These are phyloP conservation scores for Colletotrichum tofieldiae DNA, from an alignment of 2,329 filamentous ascomycete genomes.

Conservation along the genomic window DNA sequence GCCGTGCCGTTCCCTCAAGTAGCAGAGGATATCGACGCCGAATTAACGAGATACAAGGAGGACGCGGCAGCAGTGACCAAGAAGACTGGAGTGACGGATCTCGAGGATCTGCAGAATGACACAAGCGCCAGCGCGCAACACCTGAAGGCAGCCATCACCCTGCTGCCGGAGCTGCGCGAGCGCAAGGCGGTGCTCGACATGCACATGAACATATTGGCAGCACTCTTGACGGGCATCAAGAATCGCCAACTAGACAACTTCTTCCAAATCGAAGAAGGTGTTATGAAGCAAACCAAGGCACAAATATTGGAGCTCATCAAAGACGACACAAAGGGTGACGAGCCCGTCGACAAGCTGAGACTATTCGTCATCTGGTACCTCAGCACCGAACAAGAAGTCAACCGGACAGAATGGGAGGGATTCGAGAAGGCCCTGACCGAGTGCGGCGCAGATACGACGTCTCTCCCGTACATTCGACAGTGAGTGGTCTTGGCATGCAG, in stretches of 20 bases:
- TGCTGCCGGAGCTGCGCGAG: slow-evolving; percentile 92
- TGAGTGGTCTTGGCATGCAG: slow-evolving; percentile 58
- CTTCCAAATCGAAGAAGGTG: slow-evolving; percentile 94
- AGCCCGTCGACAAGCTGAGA: slow-evolving; percentile 90
- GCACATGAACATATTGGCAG: slow-evolving; percentile 96
- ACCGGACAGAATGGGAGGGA: slow-evolving; percentile 84
- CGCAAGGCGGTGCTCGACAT: slow-evolving; percentile 95
- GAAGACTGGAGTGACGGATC: slow-evolving; percentile 92
- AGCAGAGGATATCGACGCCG: slow-evolving; percentile 94
- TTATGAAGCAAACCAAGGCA: slow-evolving; percentile 90
- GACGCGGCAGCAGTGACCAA: slow-evolving; percentile 95
- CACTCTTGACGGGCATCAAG: slow-evolving; percentile 76
- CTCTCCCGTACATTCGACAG: slow-evolving; percentile 90
- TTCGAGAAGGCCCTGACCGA: slow-evolving; percentile 88
- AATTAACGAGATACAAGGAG: slow-evolving; percentile 94
- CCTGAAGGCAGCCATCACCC: slow-evolving; percentile 93
- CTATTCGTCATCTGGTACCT: slow-evolving; percentile 98
- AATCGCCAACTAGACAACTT: slow-evolving; percentile 96
- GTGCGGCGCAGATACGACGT: slow-evolving; percentile 82
- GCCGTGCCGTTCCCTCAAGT: slow-evolving; percentile 94
- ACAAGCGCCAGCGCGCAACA: slow-evolving; percentile 92
- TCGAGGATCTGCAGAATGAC: slow-evolving; percentile 94
- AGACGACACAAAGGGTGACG: slow-evolving; percentile 84
- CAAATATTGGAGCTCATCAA: slow-evolving; percentile 92
- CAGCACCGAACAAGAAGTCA: slow-evolving; percentile 91